Evolutionary conservation across 768 basidiomycete genomes (phyloP), one percentile per base, ranked within the genome.

Genomic region (Stropharia rugosoannulata): DNA sequence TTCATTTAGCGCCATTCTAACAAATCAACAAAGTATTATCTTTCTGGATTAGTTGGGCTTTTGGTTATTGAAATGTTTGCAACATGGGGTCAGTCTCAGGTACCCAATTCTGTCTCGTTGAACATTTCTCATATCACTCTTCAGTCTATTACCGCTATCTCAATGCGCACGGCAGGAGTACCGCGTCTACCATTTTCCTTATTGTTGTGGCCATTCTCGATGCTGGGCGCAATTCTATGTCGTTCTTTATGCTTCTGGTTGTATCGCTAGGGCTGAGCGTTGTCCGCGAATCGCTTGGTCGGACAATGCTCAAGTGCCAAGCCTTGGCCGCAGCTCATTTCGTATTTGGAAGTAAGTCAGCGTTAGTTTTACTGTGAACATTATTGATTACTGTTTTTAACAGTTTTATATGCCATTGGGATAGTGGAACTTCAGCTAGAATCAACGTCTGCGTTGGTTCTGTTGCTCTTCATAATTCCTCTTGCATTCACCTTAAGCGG

Each of bases 141-240:
- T 43, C 64, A 89, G 94, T 84, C 2, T 99, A 98, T 72, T 97
- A 98, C 68, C 85, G 93, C 53, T 98, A 94, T 69, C 84, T 98
- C 59, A 98, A 98, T 68, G 88, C 87, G 2, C 90, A 93, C 59
- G 90, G 87, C 15, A 86, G 77, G 62, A 81, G 85, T 40, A 77
- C 85, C 3, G 78, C 89, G 19, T 86, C 94, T 0, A 90, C 86
- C 1, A 82, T 89, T n/a, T 96, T 98, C 74, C 85, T 99, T 42
- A 90, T 98, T 55, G 89, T 98, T 59, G 92, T 96, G 39, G 90
- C 95, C n/a, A 92, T 95, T 57, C 76, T 98, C 42, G 95, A 98
- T 64, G 96, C 97, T 8, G 95, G 90, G 5, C 77, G 97, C 44
- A 98, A 98, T 65, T 90, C 94, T 1, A 79, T 95, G 68, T 95